Evolutionary conservation across 2,329 filamentous ascomycete species (phyloP).

Genomic region (Aspergillus sp.): DNA sequence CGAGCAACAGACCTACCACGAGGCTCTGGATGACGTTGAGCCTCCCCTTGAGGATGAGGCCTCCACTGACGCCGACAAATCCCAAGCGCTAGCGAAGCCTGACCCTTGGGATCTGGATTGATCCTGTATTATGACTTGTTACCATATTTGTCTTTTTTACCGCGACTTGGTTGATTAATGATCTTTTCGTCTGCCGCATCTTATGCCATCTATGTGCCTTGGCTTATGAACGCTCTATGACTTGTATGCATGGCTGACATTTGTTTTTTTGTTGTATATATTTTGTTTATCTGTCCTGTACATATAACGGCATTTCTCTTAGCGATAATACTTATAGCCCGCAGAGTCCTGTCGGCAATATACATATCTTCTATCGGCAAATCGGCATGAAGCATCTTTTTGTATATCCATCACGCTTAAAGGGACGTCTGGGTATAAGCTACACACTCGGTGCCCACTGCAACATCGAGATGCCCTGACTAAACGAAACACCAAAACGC

Average conservation of each 20-base stretch:
- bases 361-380: no score
- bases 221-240: background rate
- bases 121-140: conserved; percentile 3
- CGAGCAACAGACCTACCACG: conserved; percentile 10
- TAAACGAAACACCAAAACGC: conserved; percentile 4
- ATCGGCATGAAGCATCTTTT: background rate
- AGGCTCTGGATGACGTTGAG: conserved; percentile 30
- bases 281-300: no score
- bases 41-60: conserved; percentile 26
- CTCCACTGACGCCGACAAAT: conserved; percentile 11
- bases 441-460: background rate
- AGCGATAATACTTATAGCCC: no score
- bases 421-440: no score
- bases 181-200: conserved; percentile 1
- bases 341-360: no score
- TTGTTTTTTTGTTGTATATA: no score
- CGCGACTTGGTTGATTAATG: background rate
- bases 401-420: no score
- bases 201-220: conserved; percentile 1
- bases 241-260: no score
- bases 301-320: no score
- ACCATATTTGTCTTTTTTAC: background rate
- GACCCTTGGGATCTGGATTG: conserved; percentile 23
- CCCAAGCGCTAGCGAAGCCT: conserved; percentile 13
- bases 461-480: background rate